These are phyloP conservation scores for Celoporthe dispersa DNA, from an alignment of 2,329 filamentous ascomycete species.

Conservation along the genomic window DNA sequence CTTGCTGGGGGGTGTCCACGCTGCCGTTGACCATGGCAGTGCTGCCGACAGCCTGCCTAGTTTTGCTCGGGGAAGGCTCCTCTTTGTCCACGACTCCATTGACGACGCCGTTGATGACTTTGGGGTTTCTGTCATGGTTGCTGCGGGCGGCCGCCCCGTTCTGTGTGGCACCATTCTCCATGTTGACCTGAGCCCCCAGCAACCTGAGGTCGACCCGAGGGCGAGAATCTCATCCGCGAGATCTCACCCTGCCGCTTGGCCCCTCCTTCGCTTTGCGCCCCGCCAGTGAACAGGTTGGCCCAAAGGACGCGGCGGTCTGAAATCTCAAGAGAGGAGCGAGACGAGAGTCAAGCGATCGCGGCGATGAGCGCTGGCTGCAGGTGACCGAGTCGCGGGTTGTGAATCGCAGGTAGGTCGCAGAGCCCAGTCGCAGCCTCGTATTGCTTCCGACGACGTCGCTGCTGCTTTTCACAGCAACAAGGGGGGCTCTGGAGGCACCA, in stretches of 20 bases:
- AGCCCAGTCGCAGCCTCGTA: conserved; percentile 8
- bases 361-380: conserved; percentile 7
- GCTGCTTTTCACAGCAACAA: not conserved
- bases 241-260: conserved; percentile 29
- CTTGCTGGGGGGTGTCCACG: conserved; percentile 32
- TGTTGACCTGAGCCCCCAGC: conserved; percentile 32
- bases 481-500: not conserved
- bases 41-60: conserved; percentile 37
- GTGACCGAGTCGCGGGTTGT: not conserved
- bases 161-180: conserved; percentile 52
- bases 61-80: conserved; percentile 40
- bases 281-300: not conserved
- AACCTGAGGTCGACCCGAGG: conserved; percentile 19
- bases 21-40: conserved; percentile 35
- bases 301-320: not conserved
- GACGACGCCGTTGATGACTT: conserved; percentile 46
- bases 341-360: conserved; percentile 4
- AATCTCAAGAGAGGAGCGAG: not conserved
- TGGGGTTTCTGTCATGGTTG: conserved; percentile 58
- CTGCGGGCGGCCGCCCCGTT: conserved; percentile 57
- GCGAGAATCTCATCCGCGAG: conserved; percentile 31
- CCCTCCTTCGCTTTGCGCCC: conserved; percentile 9
- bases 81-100: conserved; percentile 43
- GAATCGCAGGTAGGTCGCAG: conserved; percentile 15
- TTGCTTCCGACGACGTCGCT: not conserved